A percentile compares a stretch with the other conserved stretches of the same genome.
These are phyloP conservation scores for Pleurotus tuoliensis DNA, from an alignment of 768 basidiomycete species.

Conservation along the genomic window DNA sequence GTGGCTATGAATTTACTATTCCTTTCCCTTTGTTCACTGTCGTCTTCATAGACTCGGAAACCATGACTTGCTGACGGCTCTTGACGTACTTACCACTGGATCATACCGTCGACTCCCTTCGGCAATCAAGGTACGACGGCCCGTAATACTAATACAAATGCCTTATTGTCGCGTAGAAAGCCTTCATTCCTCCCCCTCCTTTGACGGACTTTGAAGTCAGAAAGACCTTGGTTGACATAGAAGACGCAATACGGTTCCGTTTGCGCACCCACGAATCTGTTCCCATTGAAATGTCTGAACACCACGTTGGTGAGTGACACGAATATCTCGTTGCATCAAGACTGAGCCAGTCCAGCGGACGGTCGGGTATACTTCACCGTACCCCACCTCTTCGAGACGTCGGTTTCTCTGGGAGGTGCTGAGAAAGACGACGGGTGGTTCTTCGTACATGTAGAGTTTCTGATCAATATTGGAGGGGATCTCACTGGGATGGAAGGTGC, in stretches of 20 bases:
- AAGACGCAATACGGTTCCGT: conserved; percentile 75
- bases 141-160: conserved; percentile 5
- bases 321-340: conserved; percentile 1
- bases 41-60: conserved; percentile 67
- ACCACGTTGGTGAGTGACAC: conserved; percentile 52
- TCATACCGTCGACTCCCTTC: conserved; percentile 82
- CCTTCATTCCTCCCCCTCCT: conserved; percentile 59
- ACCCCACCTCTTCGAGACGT: conserved; percentile 67
- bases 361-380: conserved; percentile 80
- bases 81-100: conserved; percentile 85
- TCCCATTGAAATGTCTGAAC: conserved; percentile 75
- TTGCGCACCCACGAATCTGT: conserved; percentile 76
- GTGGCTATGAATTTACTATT: conserved; percentile 32
- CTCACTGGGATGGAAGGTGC: conserved; percentile 67
- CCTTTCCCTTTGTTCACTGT: conserved; percentile 2
- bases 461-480: conserved; percentile 71
- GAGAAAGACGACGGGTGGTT: conserved; percentile 79
- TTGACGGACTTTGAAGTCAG: conserved; percentile 65
- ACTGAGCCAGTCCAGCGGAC: conserved; percentile 42
- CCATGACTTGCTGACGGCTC: conserved; percentile 87
- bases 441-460: conserved; percentile 73
- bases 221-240: conserved; percentile 66
- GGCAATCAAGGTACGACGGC: conserved; percentile 60
- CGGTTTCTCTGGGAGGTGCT: conserved; percentile 70
- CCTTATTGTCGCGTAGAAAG: conserved; percentile 45